Evolutionary conservation across 2,329 filamentous ascomycete genomes (phyloP).

Genomic region (Alternaria incomplexa): DNA sequence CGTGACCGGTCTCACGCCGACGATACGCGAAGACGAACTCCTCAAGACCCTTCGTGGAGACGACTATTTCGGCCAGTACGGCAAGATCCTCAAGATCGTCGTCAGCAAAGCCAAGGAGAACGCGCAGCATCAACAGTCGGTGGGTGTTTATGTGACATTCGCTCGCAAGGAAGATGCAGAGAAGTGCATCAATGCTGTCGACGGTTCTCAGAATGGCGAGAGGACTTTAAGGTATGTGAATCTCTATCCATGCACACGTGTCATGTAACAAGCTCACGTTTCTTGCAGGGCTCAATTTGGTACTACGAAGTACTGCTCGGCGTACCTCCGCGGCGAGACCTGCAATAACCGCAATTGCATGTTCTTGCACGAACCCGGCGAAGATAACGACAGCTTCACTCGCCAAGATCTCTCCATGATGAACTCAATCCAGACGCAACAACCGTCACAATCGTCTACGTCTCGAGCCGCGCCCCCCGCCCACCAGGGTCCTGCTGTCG

Average conservation of each 20-base stretch:
- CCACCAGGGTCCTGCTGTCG: slow-evolving; percentile 57
- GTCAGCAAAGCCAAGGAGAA: slow-evolving; percentile 93
- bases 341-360: slow-evolving; percentile 97
- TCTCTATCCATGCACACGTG: not conserved
- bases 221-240: slow-evolving; percentile 72
- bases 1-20: slow-evolving; percentile 91
- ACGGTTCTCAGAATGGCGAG: slow-evolving; percentile 91
- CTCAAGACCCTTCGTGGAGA: slow-evolving; percentile 87
- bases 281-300: slow-evolving; percentile 70
- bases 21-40: slow-evolving; percentile 88
- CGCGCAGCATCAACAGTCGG: slow-evolving; percentile 74
- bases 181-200: slow-evolving; percentile 87
- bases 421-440: slow-evolving; percentile 83
- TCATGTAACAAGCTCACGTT: slow-evolving; percentile 23
- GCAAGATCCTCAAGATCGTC: slow-evolving; percentile 97
- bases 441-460: slow-evolving; percentile 66
- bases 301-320: slow-evolving; percentile 98
- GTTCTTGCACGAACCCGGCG: slow-evolving; percentile 97
- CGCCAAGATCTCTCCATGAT: slow-evolving; percentile 93
- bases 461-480: slow-evolving; percentile 59
- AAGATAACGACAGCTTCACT: slow-evolving; percentile 96
- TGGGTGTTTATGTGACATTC: slow-evolving; percentile 99
- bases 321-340: slow-evolving; percentile 90
- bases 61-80: slow-evolving; percentile 98
- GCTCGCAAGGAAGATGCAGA: slow-evolving; percentile 89